Conservation (phyloP, 2,329 filamentous ascomycete genomes). For the Pezicula carpinea region DNA sequence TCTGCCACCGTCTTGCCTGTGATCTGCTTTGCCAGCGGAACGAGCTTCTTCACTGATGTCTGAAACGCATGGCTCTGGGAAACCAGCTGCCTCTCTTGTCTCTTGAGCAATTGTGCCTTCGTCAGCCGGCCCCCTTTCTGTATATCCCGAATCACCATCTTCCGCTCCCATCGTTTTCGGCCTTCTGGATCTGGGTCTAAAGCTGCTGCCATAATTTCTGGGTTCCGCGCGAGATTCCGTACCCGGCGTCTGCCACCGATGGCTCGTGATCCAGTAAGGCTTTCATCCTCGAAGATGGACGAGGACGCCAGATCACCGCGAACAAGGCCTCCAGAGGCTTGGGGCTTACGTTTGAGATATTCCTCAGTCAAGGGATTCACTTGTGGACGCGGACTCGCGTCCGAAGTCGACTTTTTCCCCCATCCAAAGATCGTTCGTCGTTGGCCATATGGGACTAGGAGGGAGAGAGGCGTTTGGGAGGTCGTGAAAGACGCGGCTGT, state of each 20-base stretch:
- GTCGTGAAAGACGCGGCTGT: conserved; percentile 19
- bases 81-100: conserved; percentile 50
- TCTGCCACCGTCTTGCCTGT: conserved; percentile 91
- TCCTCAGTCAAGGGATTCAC: conserved; percentile 59
- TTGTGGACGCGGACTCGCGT: conserved; percentile 7
- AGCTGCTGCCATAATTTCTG: conserved; percentile 52
- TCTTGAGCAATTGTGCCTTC: conserved; percentile 61
- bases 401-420: conserved; percentile 5
- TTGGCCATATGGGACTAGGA: conserved; percentile 22
- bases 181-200: conserved; percentile 72
- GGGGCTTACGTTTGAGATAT: conserved; percentile 35
- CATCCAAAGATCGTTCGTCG: conserved; percentile 20
- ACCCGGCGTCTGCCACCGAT: conserved; percentile 21
- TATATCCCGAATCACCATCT: conserved; percentile 76
- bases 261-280: conserved; percentile 21
- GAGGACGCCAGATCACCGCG: conserved; percentile 41
- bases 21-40: conserved; percentile 81
- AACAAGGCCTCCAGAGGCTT: conserved; percentile 31
- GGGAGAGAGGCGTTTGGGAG: conserved; percentile 36
- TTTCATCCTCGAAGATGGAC: conserved; percentile 48
- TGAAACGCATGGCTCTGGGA: conserved; percentile 69
- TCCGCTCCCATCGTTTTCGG: conserved; percentile 73
- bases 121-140: conserved; percentile 62
- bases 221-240: conserved; percentile 36
- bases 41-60: conserved; percentile 89